These are phyloP conservation scores for Phytopythium oedochilum DNA, from an alignment of 352 stramenopile genomes.

Conservation along the genomic window DNA sequence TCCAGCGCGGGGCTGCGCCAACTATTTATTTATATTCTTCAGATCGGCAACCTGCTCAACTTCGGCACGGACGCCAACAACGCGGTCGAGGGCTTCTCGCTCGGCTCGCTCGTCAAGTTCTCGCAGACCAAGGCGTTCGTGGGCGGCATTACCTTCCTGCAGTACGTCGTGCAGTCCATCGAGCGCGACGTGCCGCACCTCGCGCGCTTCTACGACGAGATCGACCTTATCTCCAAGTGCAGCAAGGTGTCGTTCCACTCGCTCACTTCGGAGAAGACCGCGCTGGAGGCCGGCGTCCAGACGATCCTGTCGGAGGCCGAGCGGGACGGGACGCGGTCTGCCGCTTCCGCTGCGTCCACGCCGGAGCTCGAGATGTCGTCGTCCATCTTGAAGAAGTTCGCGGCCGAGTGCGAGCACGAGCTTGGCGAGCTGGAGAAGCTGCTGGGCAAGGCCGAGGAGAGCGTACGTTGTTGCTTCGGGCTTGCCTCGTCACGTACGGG, in stretches of 20 bases:
- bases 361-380: conserved; percentile 33
- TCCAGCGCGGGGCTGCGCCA: conserved; percentile 63
- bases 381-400: conserved; percentile 54
- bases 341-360: conserved; percentile 11
- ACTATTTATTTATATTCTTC: conserved; percentile 86
- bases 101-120: conserved; percentile 78
- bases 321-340: conserved; percentile 11
- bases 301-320: conserved; percentile 49
- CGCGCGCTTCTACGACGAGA: conserved; percentile 69
- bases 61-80: conserved; percentile 39
- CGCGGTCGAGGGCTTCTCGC: conserved; percentile 58
- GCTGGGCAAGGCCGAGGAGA: conserved; percentile 48
- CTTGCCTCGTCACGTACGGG: background rate
- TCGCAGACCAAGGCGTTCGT: conserved; percentile 87
- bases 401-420: conserved; percentile 53
- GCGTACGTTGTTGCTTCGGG: conserved; percentile 21
- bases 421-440: conserved; percentile 40
- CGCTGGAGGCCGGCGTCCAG: conserved; percentile 57
- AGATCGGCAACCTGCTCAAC: conserved; percentile 74
- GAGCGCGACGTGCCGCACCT: conserved; percentile 75
- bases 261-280: conserved; percentile 65
- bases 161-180: conserved; percentile 85
- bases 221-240: conserved; percentile 69
- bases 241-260: conserved; percentile 66
- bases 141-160: conserved; percentile 74